phyloP scores from a whole-genome alignment of 1,284 basidiomycete genomes.

The Rhizopogon parksii region DNA sequence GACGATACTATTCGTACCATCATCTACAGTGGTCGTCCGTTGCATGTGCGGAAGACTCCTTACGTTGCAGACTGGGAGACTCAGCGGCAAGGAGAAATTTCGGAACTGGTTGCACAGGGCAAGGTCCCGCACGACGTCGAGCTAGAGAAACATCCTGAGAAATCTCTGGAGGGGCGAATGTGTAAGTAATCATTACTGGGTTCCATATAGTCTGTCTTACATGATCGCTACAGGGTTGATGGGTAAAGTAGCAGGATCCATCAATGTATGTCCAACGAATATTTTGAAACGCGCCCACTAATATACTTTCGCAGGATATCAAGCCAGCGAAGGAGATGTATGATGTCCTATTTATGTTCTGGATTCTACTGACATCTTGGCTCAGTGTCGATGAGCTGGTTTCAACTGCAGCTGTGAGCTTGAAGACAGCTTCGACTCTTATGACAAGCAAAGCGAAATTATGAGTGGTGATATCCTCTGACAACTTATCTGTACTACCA shows the following conservation, averaged over 20 bases:
- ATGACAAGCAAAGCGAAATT: constrained; percentile 38
- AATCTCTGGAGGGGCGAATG: constrained; percentile 49
- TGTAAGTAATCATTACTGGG: constrained; percentile 38
- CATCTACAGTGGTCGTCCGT: constrained; percentile 79
- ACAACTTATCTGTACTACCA: neutral
- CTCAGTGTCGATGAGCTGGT: constrained; percentile 67
- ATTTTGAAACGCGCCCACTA: neutral
- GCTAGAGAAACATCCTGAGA: constrained; percentile 62
- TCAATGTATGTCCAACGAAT: constrained; percentile 40
- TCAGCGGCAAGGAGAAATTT: constrained; percentile 52
- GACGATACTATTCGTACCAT: constrained; percentile 69
- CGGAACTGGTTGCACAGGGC: constrained; percentile 54
- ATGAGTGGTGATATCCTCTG: constrained; percentile 17
- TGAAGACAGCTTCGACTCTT: constrained; percentile 32
- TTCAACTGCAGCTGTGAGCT: constrained; percentile 42
- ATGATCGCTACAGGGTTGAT: constrained; percentile 55
- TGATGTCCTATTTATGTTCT: constrained; percentile 19
- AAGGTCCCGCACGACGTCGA: constrained; percentile 74
- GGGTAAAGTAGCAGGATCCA: constrained; percentile 79
- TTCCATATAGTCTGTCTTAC: neutral
- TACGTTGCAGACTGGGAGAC: constrained; percentile 71
- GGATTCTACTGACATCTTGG: constrained; percentile 12
- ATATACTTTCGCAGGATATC: constrained; percentile 46
- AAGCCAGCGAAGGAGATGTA: constrained; percentile 79
- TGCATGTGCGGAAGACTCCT: constrained; percentile 73